Evolutionary conservation across 2,329 filamentous ascomycete genomes (phyloP).

Genomic region (Fusarium pseudonygamai): DNA sequence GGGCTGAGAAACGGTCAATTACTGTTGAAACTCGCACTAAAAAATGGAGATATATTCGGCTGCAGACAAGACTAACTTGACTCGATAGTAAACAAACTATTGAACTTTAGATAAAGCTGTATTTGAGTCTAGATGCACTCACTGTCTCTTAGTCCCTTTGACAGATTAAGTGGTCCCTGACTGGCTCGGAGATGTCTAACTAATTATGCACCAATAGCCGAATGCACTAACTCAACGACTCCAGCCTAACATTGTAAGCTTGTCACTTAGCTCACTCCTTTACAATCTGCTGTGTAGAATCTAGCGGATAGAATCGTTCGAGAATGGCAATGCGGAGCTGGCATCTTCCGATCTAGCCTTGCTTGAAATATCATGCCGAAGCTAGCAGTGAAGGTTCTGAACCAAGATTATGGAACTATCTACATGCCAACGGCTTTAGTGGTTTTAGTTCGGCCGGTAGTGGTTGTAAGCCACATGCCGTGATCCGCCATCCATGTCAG

Average conservation of each 20-base stretch:
- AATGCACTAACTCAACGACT: background rate
- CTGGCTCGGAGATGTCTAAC: background rate
- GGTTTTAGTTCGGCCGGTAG: background rate
- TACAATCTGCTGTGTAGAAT: background rate
- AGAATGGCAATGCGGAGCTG: background rate
- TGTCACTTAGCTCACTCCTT: background rate
- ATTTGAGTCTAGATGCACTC: background rate
- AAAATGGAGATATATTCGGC: background rate
- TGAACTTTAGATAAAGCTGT: background rate
- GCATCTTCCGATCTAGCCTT: background rate
- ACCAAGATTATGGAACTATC: background rate
- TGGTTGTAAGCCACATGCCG: background rate
- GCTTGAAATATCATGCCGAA: background rate
- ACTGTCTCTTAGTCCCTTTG: background rate
- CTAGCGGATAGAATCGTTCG: background rate
- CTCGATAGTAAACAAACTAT: background rate
- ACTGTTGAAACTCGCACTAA: accelerated
- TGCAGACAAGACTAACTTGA: background rate
- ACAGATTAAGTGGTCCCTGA: background rate
- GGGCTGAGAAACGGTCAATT: no score
- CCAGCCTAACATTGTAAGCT: background rate
- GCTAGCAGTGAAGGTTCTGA: background rate
- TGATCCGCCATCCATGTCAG: background rate
- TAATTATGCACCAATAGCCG: background rate
- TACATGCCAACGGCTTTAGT: background rate